Percentiles rank a stretch among this genome's conserved stretches.
Evolutionary conservation across 2,329 filamentous ascomycete species (phyloP).

Genomic region (Spiromastix sp.): DNA sequence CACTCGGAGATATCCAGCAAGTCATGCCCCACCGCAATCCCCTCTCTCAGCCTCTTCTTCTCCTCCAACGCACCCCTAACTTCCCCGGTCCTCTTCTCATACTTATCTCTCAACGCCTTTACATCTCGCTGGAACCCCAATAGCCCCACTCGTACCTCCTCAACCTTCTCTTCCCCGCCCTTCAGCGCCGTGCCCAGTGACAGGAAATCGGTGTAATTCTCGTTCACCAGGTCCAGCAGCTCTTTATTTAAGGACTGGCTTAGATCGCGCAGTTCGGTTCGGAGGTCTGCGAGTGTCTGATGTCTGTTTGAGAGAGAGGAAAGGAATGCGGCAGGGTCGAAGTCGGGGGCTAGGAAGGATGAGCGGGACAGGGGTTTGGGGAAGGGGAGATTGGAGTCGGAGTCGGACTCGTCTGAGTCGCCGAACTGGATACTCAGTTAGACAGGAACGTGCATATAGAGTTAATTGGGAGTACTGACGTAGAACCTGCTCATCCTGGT

Average conservation of each 20-base stretch:
- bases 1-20: slow-evolving; percentile 36
- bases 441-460: neutral
- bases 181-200: slow-evolving; percentile 69
- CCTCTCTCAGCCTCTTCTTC: slow-evolving; percentile 51
- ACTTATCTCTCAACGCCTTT: slow-evolving; percentile 57
- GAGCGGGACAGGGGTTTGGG: slow-evolving; percentile 70
- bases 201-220: slow-evolving; percentile 87
- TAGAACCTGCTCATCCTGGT: slow-evolving; percentile 1
- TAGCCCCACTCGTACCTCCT: slow-evolving; percentile 78
- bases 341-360: slow-evolving; percentile 69
- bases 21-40: slow-evolving; percentile 51
- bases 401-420: slow-evolving; percentile 36
- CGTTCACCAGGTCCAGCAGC: slow-evolving; percentile 86
- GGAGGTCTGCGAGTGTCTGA: slow-evolving; percentile 90
- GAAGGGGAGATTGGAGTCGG: slow-evolving; percentile 63
- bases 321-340: slow-evolving; percentile 74
- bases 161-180: slow-evolving; percentile 83
- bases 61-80: slow-evolving; percentile 55
- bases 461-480: neutral
- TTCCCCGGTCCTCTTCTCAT: slow-evolving; percentile 54
- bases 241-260: slow-evolving; percentile 72
- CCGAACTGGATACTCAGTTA: slow-evolving; percentile 24
- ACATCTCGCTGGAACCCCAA: slow-evolving; percentile 78
- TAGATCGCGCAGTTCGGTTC: slow-evolving; percentile 71
- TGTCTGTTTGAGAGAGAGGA: slow-evolving; percentile 75